Percentiles rank a stretch among this genome's conserved stretches.
These are phyloP conservation scores for Globisporangium alternatum DNA, from an alignment of 352 stramenopile genomes.

Conservation along the genomic window DNA sequence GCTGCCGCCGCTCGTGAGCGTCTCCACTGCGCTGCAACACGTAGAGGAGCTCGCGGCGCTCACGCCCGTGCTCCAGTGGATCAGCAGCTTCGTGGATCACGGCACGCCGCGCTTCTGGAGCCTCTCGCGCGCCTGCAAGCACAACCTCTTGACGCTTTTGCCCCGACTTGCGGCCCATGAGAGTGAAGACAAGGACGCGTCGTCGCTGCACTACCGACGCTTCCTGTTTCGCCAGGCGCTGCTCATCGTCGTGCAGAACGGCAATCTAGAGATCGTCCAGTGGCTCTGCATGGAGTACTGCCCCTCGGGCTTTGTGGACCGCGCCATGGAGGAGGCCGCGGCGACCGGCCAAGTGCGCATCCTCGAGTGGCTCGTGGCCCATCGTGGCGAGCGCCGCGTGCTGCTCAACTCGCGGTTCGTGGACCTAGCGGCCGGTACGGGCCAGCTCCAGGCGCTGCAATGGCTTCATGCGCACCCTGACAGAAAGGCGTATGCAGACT, in stretches of 20 bases:
- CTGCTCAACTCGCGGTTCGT: conserved; percentile 15
- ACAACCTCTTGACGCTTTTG: neutral
- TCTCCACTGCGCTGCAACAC: neutral
- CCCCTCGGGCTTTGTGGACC: conserved; percentile 11
- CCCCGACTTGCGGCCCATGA: conserved; percentile 1
- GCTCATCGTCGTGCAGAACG: neutral
- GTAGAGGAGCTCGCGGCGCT: neutral
- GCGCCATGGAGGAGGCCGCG: conserved; percentile 16
- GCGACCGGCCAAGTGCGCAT: conserved; percentile 14
- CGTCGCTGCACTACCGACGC: neutral
- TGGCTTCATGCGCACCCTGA: conserved; percentile 18
- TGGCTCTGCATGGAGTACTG: conserved; percentile 15
- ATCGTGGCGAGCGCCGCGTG: conserved; percentile 6
- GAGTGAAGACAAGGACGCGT: neutral
- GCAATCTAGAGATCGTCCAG: conserved; percentile 14
- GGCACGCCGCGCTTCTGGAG: conserved; percentile 9
- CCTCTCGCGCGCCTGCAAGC: neutral
- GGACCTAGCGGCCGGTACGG: conserved; percentile 10
- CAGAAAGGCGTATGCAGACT: conserved; percentile 1
- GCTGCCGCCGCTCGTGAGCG: conserved; percentile 10
- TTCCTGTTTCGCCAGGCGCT: conserved; percentile 11
- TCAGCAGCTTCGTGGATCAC: conserved; percentile 11
- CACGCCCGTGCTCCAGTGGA: conserved; percentile 1
- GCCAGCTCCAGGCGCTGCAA: conserved; percentile 13
- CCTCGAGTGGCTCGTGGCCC: conserved; percentile 11